Base-by-base conservation (phyloP, 257 asterid genomes). In the Fraxinus excelsior region DNA sequence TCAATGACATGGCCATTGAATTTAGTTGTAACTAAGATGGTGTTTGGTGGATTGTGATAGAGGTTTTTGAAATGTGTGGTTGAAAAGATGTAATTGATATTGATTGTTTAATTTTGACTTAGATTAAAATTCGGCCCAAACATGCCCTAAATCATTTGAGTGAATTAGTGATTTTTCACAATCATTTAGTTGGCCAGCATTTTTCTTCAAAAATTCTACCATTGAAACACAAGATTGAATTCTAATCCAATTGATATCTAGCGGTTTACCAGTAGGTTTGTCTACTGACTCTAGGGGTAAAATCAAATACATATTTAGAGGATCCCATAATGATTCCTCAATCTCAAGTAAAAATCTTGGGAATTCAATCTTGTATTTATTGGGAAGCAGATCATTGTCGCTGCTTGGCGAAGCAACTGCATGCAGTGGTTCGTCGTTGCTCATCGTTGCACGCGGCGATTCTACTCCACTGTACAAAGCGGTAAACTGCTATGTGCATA, bases 241-340 rank as follows among this genome's bases (percentile, higher is more conserved):
- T 76, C 87, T 96, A 25, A 5, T 73, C 99, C 99, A 96, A 74
- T 86, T 89, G 40, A 96, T 86, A 72, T 60, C 75, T 78, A 74
- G 71, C 32, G 86, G 68, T 34, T 53, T 78, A 29, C 77, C 71
- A 32, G 76, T 65, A 62, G 84, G 34, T 62, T 71, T 37, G 44
- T 78, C 76, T 72, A 51, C 72, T 7, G 90, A 51, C 67, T 89
- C 94, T 76, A 93, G 65, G 25, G 99, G 99, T 72, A 93, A 81
- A 79, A 93, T 97, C 81, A 96, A 80, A 85, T 91, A 96, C 96
- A 91, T 87, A 71, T 87, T 84, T n/a, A 93, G 88, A 28, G 87
- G 85, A 79, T 89, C 78, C 98, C 99, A 96, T 34, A 85, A 81
- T 10, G 84, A 76, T 66, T 86, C 90, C 31, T 85, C 84, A 35